Evolutionary conservation across 306 rosid genomes (phyloP), one percentile per base, ranked within the genome.

Genomic region (Oemleria cerasiformis): DNA sequence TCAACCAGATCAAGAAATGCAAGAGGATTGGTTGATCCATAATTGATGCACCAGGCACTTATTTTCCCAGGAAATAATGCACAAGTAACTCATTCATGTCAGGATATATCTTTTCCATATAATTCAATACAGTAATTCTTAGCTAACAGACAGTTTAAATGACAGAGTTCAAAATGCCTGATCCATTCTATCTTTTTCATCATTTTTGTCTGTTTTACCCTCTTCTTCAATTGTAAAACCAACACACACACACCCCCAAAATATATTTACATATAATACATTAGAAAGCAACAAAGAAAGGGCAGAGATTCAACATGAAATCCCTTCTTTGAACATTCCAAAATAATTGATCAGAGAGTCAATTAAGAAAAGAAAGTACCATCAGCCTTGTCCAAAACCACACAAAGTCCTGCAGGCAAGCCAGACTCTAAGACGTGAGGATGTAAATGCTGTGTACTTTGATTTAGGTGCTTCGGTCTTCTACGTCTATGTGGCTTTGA

Each of bases 401-500:
- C 88, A 80, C 67, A 63, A 54, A 68, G 86, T 63, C 81, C 84
- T 0, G 63, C 49, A 34, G 73, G 81, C 72, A 73, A 51, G 65
- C 80, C 80, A 8, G 84, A 61, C 57, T 78, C 86, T 8, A 84
- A 65, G 73, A 58, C 68, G 2, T 68, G 74, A 15, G 85, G 76
- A 41, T 75, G 85, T 45, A 72, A 70, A 76, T 73, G 84, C 80
- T 83, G 83, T 71, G 65, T 73, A 63, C 51, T 56, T 65, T 71
- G 82, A 78, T 34, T 49, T 23, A 62, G 63, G 64, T 43, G 70
- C 79, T 81, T 81, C 4, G 73, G 77, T 65, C 73, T 65, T 73
- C 75, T 80, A 39, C 88, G 82, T 61, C 51, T 78, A 49, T 63
- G 79, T 65, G 77, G 87, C 81, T 87, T 86, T 78, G 86, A 79